Base-by-base conservation (phyloP, 2,329 filamentous ascomycete species). In the Pseudocercospora macadamiae region DNA sequence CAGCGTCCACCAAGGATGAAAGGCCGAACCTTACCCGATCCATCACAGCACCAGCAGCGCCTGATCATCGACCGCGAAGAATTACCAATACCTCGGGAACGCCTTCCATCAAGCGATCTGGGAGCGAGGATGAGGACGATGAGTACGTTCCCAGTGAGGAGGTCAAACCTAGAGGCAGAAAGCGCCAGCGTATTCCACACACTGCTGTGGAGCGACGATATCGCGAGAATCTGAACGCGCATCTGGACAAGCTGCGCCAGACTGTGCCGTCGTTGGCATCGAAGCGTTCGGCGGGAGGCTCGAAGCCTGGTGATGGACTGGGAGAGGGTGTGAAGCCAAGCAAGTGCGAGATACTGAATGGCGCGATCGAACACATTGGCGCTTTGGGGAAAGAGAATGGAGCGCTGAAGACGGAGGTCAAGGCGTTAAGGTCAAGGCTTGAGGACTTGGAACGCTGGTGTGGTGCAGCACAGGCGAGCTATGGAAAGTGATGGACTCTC, bases 141-240 rank as follows among this genome's bases (percentile, higher is more conserved):
- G 68, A 69, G 10, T 68, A 68, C 60, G 57, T 67, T 5, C 66
- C 67, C 18, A 56, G 34, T 23, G 63, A 61, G 23, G 55, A 49
- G 5, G n/a, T 28, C 36, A 66, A 64, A 44, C 57, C 55, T 14
- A 65, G 71, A 45, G 68, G 66, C 60, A 57, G 70, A 25, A 71
- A 70, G 51, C 71, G 71, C 3, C 69, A 72, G 52, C 72, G 72
- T 48, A 73, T 74, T 45, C 72, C 72, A 5, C 73, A 75, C 54
- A 74, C 72, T 4, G 71, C 73, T 2, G 68, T 71, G 26, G 71
- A 74, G 58, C 67, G 71, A 28, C 66, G 73, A 44, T 75, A 75
- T 61, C 64, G 73, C 8, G 72, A 75, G 58, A 74, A 73, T 39
- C 66, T 75, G 23, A 74, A 74, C 51, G 64, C 68, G 7, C 71